Evolutionary conservation across 306 rosid species (phyloP), one percentile per base, ranked within the genome.

Genomic region (Ceratonia siliqua): DNA sequence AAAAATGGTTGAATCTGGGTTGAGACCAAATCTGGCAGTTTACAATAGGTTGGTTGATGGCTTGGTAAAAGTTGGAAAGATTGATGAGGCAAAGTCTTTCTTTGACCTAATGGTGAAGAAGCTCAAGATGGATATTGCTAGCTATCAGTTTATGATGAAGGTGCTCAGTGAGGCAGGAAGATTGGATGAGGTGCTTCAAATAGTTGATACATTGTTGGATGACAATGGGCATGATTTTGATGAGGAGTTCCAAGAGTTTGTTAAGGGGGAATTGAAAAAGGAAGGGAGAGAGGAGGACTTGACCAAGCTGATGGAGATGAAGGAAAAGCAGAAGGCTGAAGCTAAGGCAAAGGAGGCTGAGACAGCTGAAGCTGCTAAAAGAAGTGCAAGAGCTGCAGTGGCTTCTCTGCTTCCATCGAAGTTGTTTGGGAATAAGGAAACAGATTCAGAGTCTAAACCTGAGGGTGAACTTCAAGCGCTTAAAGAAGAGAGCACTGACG

Each of bases 331-430:
- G 87, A 90, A 86, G 79, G 96, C 98, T 43, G 98, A 93, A 77
- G 91, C 91, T 2, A 93, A 93, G 88, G 98, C 98, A 0, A 90
- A 87, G 87, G 98, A 90, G 80, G 76, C 56, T 9, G 98, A 90
- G 81, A 96, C 90, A 1, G 96, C 96, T 1, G 98, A 93, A 82
- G 95, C 96, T 43, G 92, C 94, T 46, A 93, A 89, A 78, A 89
- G 85, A 83, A 84, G 90, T 69, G 87, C 91, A 36, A 85, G 86
- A 77, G 92, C 89, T 58, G 96, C 92, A 2, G 87, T 89, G 5
- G 73, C 92, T 54, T 89, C 96, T 53, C 69, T 93, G 41, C 87
- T 88, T 77, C 89, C 96, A 0, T 89, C 98, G 30, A 90, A 85
- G 83, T 66, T 89, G 86, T 90, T 87, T 56, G 92, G 91, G 30